Evolutionary conservation across 1,284 basidiomycete species (phyloP).

Genomic region (Cryptococcus hybrid): DNA sequence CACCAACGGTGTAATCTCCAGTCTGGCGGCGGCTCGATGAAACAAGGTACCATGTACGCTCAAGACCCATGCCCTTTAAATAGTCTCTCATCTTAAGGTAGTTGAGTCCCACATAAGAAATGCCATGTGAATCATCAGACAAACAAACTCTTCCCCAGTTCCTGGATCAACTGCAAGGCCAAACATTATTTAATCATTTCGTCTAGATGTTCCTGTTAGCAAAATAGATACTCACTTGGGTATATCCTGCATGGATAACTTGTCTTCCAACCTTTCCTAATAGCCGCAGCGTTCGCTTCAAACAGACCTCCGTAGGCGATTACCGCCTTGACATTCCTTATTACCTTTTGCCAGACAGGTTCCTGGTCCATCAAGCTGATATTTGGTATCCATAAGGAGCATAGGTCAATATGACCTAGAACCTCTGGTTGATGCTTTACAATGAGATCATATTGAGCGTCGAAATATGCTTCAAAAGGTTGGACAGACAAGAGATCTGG

Average conservation of each 20-base stretch:
- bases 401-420: constrained; percentile 90
- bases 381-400: constrained; percentile 70
- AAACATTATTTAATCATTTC: neutral
- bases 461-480: constrained; percentile 67
- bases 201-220: too few species aligned
- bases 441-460: constrained; percentile 72
- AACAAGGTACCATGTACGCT: constrained; percentile 67
- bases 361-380: constrained; percentile 59
- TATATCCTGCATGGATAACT: constrained; percentile 81
- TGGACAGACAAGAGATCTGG: constrained; percentile 17
- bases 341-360: constrained; percentile 61
- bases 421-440: constrained; percentile 76
- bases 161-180: neutral
- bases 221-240: constrained; percentile 56
- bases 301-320: constrained; percentile 85
- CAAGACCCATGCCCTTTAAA: constrained; percentile 60
- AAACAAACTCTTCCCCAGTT: constrained; percentile 67
- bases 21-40: constrained; percentile 3
- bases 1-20: constrained; percentile 54
- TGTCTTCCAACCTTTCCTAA: constrained; percentile 84
- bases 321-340: constrained; percentile 73
- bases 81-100: constrained; percentile 70
- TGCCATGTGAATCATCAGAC: constrained; percentile 95
- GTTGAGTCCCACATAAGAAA: constrained; percentile 82
- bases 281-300: constrained; percentile 88